These are phyloP conservation scores for Verticillium albo-atrum DNA, from an alignment of 2,329 filamentous ascomycete species.

Conservation along the genomic window DNA sequence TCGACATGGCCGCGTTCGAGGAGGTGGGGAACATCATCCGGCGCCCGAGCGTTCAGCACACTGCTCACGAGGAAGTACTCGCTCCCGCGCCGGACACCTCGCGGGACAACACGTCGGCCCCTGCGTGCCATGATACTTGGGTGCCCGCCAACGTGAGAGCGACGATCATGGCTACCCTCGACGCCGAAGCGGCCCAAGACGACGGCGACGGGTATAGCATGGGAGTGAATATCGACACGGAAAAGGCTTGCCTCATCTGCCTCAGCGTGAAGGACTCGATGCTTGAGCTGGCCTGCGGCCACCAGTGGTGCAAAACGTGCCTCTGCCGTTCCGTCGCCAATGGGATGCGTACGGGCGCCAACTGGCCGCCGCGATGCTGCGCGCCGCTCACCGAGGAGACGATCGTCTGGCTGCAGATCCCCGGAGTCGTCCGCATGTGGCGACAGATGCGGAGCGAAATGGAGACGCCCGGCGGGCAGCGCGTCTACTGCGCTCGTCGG, in stretches of 20 bases:
- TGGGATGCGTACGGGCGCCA: slow-evolving; percentile 5
- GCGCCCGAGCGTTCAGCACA: too few species aligned
- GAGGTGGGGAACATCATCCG: too few species aligned
- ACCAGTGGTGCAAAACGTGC: slow-evolving; percentile 9
- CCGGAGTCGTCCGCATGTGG: slow-evolving; percentile 6
- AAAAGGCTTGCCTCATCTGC: slow-evolving; percentile 6
- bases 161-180: neutral
- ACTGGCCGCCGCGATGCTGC: slow-evolving; percentile 13
- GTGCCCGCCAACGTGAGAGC: neutral
- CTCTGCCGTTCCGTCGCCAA: slow-evolving; percentile 9
- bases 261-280: neutral
- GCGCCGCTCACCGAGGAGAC: slow-evolving; percentile 5
- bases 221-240: neutral
- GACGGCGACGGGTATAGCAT: too few species aligned
- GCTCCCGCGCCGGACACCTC: too few species aligned
- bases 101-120: too few species aligned
- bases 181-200: neutral
- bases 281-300: slow-evolving; percentile 8
- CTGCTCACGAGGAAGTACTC: too few species aligned
- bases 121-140: too few species aligned
- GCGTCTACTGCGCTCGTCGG: slow-evolving; percentile 9
- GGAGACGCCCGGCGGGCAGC: slow-evolving; percentile 4
- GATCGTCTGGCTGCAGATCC: slow-evolving; percentile 3
- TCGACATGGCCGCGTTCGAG: too few species aligned
- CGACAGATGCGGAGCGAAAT: slow-evolving; percentile 6